These are phyloP conservation scores for Zygotorulaspora sp. DNA, from an alignment of 805 yeast species.

Conservation along the genomic window DNA sequence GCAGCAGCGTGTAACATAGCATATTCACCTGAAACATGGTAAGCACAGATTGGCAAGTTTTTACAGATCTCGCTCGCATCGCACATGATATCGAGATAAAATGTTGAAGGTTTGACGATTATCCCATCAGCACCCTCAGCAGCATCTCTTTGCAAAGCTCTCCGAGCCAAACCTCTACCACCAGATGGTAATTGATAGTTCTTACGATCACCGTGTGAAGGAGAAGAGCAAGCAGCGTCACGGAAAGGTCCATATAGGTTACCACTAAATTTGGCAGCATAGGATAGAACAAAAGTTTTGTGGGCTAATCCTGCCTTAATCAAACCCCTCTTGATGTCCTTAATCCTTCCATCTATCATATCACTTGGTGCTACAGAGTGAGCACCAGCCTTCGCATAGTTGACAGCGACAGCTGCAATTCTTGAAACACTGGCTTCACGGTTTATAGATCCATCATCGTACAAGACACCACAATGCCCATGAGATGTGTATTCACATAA, in stretches of 20 bases:
- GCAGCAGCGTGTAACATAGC: conserved; percentile 99
- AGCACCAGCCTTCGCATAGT: conserved; percentile 94
- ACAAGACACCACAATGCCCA: conserved; percentile 94
- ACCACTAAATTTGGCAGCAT: conserved; percentile 91
- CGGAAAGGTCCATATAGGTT: conserved; percentile 93
- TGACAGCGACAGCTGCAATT: conserved; percentile 90
- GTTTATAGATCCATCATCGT: conserved; percentile 81
- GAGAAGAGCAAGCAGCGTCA: conserved; percentile 93
- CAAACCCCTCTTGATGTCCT: conserved; percentile 80
- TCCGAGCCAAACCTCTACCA: conserved; percentile 87
- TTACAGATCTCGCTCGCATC: conserved; percentile 80
- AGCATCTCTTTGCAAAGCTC: conserved; percentile 83
- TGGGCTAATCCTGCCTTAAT: conserved; percentile 80
- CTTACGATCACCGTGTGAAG: conserved; percentile 86
- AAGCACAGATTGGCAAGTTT: conserved; percentile 88
- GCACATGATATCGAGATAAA: conserved; percentile 83
- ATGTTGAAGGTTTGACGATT: conserved; percentile 93
- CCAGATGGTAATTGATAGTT: conserved; percentile 91
- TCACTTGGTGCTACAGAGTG: conserved; percentile 95
- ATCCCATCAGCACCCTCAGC: conserved; percentile 93
- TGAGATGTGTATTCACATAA: conserved; percentile 94
- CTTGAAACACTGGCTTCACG: conserved; percentile 71
- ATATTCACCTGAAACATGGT: conserved; percentile 95
- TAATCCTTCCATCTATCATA: conserved; percentile 93
- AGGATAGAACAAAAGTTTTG: conserved; percentile 83